These are phyloP conservation scores for Microbotryomycetes sp. DNA, from an alignment of 1,284 basidiomycete genomes.

Conservation along the genomic window DNA sequence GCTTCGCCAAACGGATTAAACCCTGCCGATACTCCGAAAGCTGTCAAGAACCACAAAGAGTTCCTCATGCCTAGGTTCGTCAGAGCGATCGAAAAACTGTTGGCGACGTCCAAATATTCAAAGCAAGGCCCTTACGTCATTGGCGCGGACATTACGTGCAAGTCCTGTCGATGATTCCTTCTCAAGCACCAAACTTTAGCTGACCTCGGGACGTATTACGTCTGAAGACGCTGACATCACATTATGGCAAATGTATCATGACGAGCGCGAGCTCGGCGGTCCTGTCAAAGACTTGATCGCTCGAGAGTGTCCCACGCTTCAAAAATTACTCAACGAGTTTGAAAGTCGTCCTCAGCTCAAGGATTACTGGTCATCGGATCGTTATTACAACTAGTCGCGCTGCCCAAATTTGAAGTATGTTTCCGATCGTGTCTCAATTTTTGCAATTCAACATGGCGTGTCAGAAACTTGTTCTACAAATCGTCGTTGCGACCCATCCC, in stretches of 20 bases:
- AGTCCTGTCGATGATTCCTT: neutral
- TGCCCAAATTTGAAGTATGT: too few relatives aligned
- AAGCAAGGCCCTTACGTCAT: slow-evolving; percentile 6
- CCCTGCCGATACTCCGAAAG: neutral
- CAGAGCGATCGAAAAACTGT: slow-evolving; percentile 1
- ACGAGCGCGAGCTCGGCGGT: slow-evolving; percentile 6
- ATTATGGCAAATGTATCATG: slow-evolving; percentile 9
- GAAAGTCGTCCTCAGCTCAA: neutral
- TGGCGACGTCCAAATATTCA: neutral
- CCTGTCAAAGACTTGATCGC: neutral
- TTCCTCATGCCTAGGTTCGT: slow-evolving; percentile 1
- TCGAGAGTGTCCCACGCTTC: neutral
- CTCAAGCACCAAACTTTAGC: neutral
- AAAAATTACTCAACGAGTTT: slow-evolving; percentile 3
- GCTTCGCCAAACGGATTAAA: neutral
- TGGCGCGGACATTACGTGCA: neutral
- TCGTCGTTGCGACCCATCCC: neutral
- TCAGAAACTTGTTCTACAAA: neutral
- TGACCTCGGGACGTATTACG: neutral
- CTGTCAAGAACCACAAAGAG: slow-evolving; percentile 7
- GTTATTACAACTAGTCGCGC: neutral
- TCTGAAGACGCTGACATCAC: slow-evolving; percentile 9
- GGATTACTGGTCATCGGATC: neutral
- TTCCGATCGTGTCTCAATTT: too few relatives aligned
- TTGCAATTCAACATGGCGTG: too few relatives aligned